A percentile compares a stretch with the other conserved stretches of the same genome.
phyloP scores from a whole-genome alignment of 768 basidiomycete genomes.

The Termitomyces sp. region DNA sequence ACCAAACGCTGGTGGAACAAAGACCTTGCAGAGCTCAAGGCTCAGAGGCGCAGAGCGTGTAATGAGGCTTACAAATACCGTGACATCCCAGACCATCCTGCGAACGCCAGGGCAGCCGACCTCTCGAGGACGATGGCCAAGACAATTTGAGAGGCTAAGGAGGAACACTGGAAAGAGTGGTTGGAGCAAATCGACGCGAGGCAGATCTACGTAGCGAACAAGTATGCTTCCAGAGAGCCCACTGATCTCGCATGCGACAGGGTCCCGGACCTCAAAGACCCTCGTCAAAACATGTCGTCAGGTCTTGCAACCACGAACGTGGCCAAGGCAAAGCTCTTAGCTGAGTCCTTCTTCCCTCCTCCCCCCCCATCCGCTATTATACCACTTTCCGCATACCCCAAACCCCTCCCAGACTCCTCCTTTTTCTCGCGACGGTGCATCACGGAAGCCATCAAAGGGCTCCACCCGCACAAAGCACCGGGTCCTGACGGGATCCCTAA shows the following conservation, averaged over 20 bases:
- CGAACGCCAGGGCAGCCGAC: too few relatives aligned
- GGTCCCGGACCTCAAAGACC: background rate
- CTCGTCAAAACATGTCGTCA: too few relatives aligned
- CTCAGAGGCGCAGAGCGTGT: background rate
- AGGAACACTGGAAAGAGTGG: background rate
- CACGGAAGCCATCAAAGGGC: background rate
- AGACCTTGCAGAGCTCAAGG: background rate
- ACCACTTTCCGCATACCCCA: background rate
- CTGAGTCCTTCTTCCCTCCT: background rate
- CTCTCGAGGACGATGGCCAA: background rate
- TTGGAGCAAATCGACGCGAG: background rate
- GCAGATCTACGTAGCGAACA: background rate
- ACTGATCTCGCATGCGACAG: background rate
- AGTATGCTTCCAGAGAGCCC: background rate
- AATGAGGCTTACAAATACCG: background rate
- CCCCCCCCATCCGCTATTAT: background rate
- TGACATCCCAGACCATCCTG: background rate
- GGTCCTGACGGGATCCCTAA: background rate
- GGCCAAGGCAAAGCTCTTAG: background rate
- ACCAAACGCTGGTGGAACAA: background rate
- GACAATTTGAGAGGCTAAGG: background rate
- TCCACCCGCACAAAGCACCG: background rate
- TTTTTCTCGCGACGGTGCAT: background rate
- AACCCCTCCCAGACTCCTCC: background rate
- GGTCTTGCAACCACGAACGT: background rate